phyloP scores from a whole-genome alignment of 2,329 filamentous ascomycete species.

The Curvularia eragrostidis region DNA sequence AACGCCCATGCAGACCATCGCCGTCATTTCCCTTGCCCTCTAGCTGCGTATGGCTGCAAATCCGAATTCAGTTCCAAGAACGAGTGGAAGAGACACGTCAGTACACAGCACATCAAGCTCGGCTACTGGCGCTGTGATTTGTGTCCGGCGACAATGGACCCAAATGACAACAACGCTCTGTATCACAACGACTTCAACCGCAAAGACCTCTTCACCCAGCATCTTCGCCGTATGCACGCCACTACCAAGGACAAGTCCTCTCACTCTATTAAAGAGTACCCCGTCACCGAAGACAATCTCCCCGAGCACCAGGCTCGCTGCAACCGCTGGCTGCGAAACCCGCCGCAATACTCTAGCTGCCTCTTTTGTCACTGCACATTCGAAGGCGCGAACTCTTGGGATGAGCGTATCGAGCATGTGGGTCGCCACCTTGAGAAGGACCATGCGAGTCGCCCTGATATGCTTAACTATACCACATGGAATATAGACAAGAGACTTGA shows the following conservation, averaged over 20 bases:
- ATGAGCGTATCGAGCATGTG: constrained; percentile 85
- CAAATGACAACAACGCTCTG: constrained; percentile 34
- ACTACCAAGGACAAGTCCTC: constrained; percentile 49
- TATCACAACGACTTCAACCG: constrained; percentile 77
- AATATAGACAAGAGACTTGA: constrained; percentile 41
- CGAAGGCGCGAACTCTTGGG: constrained; percentile 71
- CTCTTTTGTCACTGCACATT: constrained; percentile 71
- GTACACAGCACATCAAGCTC: constrained; percentile 78
- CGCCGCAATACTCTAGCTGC: constrained; percentile 68
- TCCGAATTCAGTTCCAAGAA: constrained; percentile 82
- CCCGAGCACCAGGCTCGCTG: constrained; percentile 65
- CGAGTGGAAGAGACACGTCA: constrained; percentile 92
- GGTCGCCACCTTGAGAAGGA: constrained; percentile 76
- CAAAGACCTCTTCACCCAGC: constrained; percentile 90
- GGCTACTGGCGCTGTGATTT: constrained; percentile 78
- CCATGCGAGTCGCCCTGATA: constrained; percentile 34
- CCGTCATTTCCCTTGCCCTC: constrained; percentile 76
- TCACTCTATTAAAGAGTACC: constrained; percentile 54
- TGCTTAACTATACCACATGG: constrained; percentile 35
- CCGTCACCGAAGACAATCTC: constrained; percentile 60
- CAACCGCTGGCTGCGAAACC: constrained; percentile 63
- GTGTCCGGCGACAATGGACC: constrained; percentile 54
- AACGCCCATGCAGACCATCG: constrained; percentile 23
- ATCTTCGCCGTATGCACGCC: constrained; percentile 84
- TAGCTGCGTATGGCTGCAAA: constrained; percentile 76